Percentiles rank a stretch among this genome's conserved stretches.
Evolutionary conservation across 78 protist genomes (phyloP).

Genomic region (Dictyostelium intermedium): DNA sequence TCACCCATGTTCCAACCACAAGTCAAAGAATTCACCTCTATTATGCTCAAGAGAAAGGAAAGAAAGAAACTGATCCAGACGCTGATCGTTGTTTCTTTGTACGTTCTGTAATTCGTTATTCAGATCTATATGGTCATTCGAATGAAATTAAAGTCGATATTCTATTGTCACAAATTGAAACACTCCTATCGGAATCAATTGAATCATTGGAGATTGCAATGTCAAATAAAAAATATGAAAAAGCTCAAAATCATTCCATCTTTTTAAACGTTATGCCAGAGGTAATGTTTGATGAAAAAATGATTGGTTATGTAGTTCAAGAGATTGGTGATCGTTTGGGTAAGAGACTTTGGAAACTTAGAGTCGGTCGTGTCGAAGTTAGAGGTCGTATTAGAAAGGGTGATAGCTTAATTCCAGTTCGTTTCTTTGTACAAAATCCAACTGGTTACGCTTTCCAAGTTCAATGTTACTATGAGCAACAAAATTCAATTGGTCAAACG

Average conservation of each 20-base stretch:
- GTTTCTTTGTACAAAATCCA: conserved; percentile 80
- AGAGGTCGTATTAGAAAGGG: conserved; percentile 34
- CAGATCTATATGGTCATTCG: conserved; percentile 67
- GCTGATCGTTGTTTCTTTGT: conserved; percentile 92
- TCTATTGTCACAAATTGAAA: conserved; percentile 82
- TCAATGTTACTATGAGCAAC: conserved; percentile 80
- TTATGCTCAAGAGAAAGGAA: conserved; percentile 87
- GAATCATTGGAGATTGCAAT: conserved; percentile 89
- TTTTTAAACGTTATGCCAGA: conserved; percentile 92
- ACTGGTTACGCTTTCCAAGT: conserved; percentile 82
- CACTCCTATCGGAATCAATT: conserved; percentile 78
- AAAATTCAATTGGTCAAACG: conserved; percentile 12
- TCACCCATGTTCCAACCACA: conserved; percentile 79
- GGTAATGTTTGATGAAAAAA: conserved; percentile 69
- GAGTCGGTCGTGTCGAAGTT: conserved; percentile 91
- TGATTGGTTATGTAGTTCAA: conserved; percentile 36
- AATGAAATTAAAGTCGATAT: conserved; percentile 75
- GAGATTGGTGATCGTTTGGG: conserved; percentile 82
- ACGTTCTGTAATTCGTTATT: conserved; percentile 84
- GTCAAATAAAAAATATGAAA: neutral
- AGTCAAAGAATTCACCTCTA: conserved; percentile 88
- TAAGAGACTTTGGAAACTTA: conserved; percentile 81
- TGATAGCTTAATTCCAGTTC: conserved; percentile 55
- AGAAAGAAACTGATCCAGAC: conserved; percentile 66
- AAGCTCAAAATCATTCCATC: conserved; percentile 84